phyloP scores from a whole-genome alignment of 495 filamentous ascomycete genomes.

The Pseudevernia furfuracea region DNA sequence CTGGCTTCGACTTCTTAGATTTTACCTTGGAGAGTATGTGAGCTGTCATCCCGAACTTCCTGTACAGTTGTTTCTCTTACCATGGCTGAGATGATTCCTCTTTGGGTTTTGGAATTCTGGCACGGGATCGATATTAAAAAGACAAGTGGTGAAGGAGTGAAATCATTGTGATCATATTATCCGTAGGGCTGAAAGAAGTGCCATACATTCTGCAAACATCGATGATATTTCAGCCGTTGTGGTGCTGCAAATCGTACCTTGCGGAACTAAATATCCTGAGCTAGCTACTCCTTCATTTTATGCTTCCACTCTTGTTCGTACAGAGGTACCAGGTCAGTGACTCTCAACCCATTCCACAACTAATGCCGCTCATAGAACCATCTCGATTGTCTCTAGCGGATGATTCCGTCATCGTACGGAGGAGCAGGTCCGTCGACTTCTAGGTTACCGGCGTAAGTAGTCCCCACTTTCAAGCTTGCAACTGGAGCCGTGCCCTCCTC shows the following conservation, averaged over 20 bases:
- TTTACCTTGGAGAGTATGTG: not conserved
- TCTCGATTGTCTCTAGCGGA: not conserved
- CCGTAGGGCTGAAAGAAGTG: not conserved
- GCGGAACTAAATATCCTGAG: not conserved
- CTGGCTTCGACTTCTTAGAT: not conserved
- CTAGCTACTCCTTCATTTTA: not conserved
- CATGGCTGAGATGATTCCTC: not conserved
- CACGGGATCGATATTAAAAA: too few species aligned
- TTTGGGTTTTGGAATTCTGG: not conserved
- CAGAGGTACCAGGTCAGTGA: not conserved
- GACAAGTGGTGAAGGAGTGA: not conserved
- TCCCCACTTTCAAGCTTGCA: not conserved
- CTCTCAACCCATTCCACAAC: not conserved
- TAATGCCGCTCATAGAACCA: not conserved
- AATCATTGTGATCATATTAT: not conserved
- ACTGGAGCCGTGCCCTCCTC: constrained; percentile 1
- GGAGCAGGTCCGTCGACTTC: constrained; percentile 2
- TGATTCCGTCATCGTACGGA: not conserved
- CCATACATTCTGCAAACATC: not conserved
- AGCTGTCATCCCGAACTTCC: not conserved
- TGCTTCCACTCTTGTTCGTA: not conserved
- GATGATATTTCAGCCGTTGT: not conserved
- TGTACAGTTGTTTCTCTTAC: not conserved
- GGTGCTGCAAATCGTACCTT: not conserved
- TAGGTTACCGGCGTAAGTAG: not conserved